Percentiles rank a stretch among this genome's conserved stretches.
phyloP scores from a whole-genome alignment of 768 basidiomycete species.

The Lentinula sp. region DNA sequence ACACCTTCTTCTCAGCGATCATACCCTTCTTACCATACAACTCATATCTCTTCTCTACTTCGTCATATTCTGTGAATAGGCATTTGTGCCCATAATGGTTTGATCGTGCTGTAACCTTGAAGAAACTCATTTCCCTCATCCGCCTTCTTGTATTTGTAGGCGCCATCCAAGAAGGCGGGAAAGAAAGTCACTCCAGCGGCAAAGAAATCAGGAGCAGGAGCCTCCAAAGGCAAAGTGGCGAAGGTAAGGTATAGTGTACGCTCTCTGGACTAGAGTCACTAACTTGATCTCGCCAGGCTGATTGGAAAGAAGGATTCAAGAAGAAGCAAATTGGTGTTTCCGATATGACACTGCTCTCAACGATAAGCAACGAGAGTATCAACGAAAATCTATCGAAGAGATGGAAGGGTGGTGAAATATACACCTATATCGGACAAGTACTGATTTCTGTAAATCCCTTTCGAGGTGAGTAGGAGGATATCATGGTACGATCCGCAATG shows the following conservation, averaged over 20 bases:
- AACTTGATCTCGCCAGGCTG: slow-evolving; percentile 54
- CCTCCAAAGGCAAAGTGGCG: slow-evolving; percentile 55
- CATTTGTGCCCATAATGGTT: not conserved
- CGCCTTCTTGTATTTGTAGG: slow-evolving; percentile 34
- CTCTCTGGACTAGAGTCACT: not conserved
- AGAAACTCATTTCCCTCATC: not conserved
- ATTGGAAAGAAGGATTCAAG: slow-evolving; percentile 99
- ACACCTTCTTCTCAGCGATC: not conserved
- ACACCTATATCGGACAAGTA: slow-evolving; percentile 98
- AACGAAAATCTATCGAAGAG: slow-evolving; percentile 98
- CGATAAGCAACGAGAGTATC: slow-evolving; percentile 95
- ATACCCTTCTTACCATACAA: not conserved
- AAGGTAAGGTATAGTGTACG: slow-evolving; percentile 47
- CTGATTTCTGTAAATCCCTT: slow-evolving; percentile 99
- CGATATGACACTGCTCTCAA: slow-evolving; percentile 96
- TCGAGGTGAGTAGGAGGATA: slow-evolving; percentile 48
- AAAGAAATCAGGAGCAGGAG: slow-evolving; percentile 34
- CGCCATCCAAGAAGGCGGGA: slow-evolving; percentile 84
- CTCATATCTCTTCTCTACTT: not conserved
- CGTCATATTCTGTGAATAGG: not conserved
- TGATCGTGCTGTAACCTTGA: not conserved
- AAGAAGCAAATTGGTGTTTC: slow-evolving; percentile 98
- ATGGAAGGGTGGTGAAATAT: slow-evolving; percentile 93
- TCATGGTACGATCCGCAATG: not conserved
- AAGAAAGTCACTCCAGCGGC: slow-evolving; percentile 72